Conservation (phyloP, 345 rosid genomes). For the Eucalyptus grandis region DNA sequence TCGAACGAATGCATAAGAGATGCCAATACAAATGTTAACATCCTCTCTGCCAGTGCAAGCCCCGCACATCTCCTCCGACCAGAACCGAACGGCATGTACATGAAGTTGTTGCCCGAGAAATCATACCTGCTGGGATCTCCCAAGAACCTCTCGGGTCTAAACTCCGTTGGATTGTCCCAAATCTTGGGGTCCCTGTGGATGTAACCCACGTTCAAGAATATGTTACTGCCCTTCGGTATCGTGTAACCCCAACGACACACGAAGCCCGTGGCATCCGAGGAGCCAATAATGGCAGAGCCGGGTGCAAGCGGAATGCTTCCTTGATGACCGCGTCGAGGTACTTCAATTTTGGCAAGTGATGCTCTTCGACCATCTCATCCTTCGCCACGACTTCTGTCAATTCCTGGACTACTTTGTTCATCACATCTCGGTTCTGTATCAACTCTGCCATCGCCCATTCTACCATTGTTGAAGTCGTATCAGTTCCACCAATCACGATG, state of each 20-base stretch:
- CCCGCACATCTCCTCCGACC: neutral
- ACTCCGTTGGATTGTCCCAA: neutral
- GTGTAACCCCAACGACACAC: neutral
- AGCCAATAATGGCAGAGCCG: neutral
- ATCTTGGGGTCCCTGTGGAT: neutral
- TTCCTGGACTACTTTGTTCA: neutral
- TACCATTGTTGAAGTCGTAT: slow-evolving; percentile 17
- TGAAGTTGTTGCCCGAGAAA: neutral
- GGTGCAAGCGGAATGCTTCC: neutral
- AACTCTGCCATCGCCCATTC: slow-evolving; percentile 45
- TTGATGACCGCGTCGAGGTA: neutral
- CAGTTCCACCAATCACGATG: neutral
- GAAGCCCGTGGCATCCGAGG: neutral
- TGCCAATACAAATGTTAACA: neutral
- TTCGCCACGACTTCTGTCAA: neutral
- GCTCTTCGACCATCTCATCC: neutral
- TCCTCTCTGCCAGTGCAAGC: neutral
- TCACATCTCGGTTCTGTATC: slow-evolving; percentile 7
- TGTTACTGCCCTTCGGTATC: neutral
- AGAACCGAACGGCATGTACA: neutral
- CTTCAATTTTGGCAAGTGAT: neutral
- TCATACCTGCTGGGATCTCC: neutral
- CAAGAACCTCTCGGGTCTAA: neutral
- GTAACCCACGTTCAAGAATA: neutral
- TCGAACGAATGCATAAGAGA: neutral